Evolutionary conservation across 2,329 filamentous ascomycete genomes (phyloP).

Genomic region (Penicillium aurantiogriseum): DNA sequence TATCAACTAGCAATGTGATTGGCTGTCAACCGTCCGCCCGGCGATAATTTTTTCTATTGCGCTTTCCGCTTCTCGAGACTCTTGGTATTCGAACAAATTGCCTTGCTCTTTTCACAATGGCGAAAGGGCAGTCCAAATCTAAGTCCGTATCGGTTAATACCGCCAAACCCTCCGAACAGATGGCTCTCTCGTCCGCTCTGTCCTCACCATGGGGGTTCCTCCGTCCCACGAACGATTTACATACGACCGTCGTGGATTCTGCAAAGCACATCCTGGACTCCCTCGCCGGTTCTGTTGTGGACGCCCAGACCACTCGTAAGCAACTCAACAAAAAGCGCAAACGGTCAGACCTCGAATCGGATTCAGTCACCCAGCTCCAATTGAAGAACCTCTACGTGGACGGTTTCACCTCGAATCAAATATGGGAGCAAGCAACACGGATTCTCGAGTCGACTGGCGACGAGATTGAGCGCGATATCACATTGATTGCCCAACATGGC

Average conservation of each 20-base stretch:
- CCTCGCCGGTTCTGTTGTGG: slow-evolving; percentile 70
- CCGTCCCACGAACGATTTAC: slow-evolving; percentile 66
- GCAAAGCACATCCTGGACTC: slow-evolving; percentile 79
- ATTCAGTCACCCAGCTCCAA: slow-evolving; percentile 60
- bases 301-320: slow-evolving; percentile 67
- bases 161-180: background rate
- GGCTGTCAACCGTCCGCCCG: slow-evolving; percentile 6
- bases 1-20: slow-evolving; percentile 3
- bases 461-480: slow-evolving; percentile 52
- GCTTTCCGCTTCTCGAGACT: background rate
- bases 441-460: slow-evolving; percentile 67
- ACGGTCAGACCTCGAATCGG: slow-evolving; percentile 54
- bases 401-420: slow-evolving; percentile 82
- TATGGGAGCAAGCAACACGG: slow-evolving; percentile 89
- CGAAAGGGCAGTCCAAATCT: slow-evolving; percentile 13
- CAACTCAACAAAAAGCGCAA: slow-evolving; percentile 75
- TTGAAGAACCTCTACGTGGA: slow-evolving; percentile 80
- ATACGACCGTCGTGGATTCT: slow-evolving; percentile 67
- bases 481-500: slow-evolving; percentile 33
- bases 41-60: slow-evolving; percentile 26
- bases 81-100: background rate
- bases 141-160: background rate
- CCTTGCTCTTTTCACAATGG: slow-evolving; percentile 14
- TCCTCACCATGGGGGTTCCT: slow-evolving; percentile 71
- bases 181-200: slow-evolving; percentile 43